Percentiles rank a stretch among this genome's conserved stretches.
These are phyloP conservation scores for Scedosporium aurantiacum DNA, from an alignment of 2,329 filamentous ascomycete genomes.

Conservation along the genomic window DNA sequence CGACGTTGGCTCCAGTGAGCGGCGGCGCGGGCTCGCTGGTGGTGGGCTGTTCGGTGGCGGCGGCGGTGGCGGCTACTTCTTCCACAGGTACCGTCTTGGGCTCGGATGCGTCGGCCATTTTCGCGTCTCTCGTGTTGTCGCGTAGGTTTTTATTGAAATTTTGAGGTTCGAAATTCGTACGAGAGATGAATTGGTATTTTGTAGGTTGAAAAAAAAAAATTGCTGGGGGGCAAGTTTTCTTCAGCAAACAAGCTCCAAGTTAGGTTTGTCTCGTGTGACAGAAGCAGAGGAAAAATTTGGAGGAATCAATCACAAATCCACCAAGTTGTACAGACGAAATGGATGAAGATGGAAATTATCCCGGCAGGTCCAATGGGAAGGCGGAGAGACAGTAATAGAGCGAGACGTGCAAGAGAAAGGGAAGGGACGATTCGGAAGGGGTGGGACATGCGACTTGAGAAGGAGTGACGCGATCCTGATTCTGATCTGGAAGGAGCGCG, in stretches of 20 bases:
- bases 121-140: background rate
- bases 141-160: background rate
- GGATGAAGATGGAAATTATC: no score
- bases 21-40: background rate
- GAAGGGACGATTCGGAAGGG: background rate
- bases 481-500: background rate
- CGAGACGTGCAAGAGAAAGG: background rate
- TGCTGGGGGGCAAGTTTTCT: no score
- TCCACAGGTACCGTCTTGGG: background rate
- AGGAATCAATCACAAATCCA: no score
- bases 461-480: conserved; percentile 6
- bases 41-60: background rate
- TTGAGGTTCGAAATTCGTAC: background rate
- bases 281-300: no score
- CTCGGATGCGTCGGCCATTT: conserved; percentile 2
- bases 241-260: no score
- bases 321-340: no score
- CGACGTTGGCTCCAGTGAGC: background rate
- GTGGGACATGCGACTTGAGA: background rate
- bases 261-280: no score
- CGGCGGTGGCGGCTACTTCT: background rate
- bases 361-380: no score
- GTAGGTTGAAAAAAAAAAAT: background rate
- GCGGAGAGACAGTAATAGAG: no score
- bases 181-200: background rate